Conservation (phyloP, 331 rosid genomes). For the Cydonia oblonga region DNA sequence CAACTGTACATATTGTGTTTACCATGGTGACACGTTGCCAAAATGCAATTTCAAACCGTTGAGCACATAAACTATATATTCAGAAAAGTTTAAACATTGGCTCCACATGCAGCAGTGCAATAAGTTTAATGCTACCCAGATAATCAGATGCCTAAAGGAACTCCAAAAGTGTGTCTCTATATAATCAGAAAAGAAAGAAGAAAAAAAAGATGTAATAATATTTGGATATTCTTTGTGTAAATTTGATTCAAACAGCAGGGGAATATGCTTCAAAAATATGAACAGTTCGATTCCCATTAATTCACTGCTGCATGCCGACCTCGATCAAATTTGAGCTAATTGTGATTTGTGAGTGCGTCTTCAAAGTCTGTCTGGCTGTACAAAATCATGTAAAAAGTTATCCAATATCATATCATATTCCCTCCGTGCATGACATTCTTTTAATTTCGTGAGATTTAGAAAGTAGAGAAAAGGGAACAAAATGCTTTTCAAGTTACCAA, state of each 20-base stretch:
- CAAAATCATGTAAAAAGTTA: neutral
- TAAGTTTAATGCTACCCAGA: neutral
- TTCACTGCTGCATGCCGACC: neutral
- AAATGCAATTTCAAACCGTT: too few relatives aligned
- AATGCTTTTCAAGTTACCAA: neutral
- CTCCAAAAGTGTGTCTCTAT: neutral
- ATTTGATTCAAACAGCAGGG: neutral
- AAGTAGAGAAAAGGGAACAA: neutral
- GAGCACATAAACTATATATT: neutral
- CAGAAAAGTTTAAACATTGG: neutral
- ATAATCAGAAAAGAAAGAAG: neutral
- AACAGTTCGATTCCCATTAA: slow-evolving; percentile 10
- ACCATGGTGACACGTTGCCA: too few relatives aligned
- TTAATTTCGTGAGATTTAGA: neutral
- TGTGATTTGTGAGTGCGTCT: neutral
- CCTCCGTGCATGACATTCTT: neutral
- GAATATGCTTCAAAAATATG: slow-evolving; percentile 4
- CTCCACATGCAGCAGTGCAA: neutral
- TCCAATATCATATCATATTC: neutral
- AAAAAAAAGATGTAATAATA: neutral
- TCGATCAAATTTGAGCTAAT: neutral
- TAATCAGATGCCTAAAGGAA: slow-evolving; percentile 5
- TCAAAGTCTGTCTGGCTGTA: neutral
- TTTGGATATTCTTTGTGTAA: slow-evolving; percentile 3
- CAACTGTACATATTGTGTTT: neutral